Base-by-base conservation (phyloP, 345 rosid species). In the Aurinia saxatilis region DNA sequence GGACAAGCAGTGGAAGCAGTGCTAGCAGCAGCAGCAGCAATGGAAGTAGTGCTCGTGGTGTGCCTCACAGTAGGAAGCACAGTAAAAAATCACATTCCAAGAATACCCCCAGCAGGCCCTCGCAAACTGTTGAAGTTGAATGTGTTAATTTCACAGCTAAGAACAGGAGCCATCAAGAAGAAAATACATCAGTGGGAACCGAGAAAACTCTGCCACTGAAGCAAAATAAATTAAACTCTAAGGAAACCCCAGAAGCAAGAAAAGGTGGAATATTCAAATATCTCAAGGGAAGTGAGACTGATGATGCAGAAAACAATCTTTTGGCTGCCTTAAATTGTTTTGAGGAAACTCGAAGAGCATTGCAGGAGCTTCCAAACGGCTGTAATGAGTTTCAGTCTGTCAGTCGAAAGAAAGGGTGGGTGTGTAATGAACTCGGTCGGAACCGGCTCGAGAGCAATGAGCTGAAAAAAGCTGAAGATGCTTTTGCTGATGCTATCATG, bases 1-100 rank as follows among this genome's bases (percentile, higher is more conserved):
- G 97, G 73, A 97, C 80, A 27, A 92, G 93, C 83, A 92, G 98
- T 57, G 95, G 97, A 50, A 87, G 75, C 74, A 89, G 90, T 27
- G 98, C 97, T 35, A 92, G 98, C 64, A 91, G 96, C 65, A 11
- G 44, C 62, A 84, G 91, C 61, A 70, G 74, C 73, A 79, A 78
- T 65, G 79, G 75, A 70, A 80, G 80, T 55, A 75, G 74, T 70
- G 53, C 42, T 14, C 73, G 48, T 49, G 33, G 73, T 10, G 61
- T 65, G 51, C 49, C 73, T 62, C 75, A 73, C 61, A 68, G 79
- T 49, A 85, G 91, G 68, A 92, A 84, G 79, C 82, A 80, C 44
- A 70, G 74, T 55, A 87, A 72, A 77, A 81, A 83, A 73, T 67
- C 58, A 11, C 61, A 61, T 73, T 40, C 74, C 46, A 85, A 75